phyloP scores from a whole-genome alignment of 305 asterid species.

The Solanum chacoense region DNA sequence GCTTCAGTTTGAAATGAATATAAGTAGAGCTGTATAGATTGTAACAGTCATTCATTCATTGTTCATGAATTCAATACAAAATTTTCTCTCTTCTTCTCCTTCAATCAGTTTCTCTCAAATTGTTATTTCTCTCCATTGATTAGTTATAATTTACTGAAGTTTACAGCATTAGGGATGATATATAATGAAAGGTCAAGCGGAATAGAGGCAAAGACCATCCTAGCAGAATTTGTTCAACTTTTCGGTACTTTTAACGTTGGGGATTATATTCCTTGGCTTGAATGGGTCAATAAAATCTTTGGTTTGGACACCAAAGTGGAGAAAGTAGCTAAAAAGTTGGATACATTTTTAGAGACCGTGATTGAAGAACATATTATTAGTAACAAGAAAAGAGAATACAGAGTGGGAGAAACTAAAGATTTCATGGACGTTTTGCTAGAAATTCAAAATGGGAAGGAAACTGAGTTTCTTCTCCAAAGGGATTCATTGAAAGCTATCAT shows the following conservation, averaged over 20 bases:
- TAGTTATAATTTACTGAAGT: no score
- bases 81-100: no score
- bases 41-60: no score
- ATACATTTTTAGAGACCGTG: neutral
- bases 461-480: neutral
- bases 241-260: neutral
- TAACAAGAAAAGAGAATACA: neutral
- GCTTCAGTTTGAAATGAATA: no score
- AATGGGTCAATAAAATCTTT: neutral
- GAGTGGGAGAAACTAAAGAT: neutral
- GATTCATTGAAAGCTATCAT: neutral
- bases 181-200: neutral
- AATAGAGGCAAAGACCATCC: neutral
- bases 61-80: no score
- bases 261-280: slow-evolving; percentile 6
- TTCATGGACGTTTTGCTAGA: neutral
- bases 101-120: no score
- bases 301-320: neutral
- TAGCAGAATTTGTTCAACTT: neutral
- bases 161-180: no score
- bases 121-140: no score
- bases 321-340: neutral
- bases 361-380: neutral
- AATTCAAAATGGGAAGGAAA: neutral
- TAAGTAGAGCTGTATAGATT: no score